These are phyloP conservation scores for Aspergillus steynii DNA, from an alignment of 495 filamentous ascomycete genomes.

Conservation along the genomic window DNA sequence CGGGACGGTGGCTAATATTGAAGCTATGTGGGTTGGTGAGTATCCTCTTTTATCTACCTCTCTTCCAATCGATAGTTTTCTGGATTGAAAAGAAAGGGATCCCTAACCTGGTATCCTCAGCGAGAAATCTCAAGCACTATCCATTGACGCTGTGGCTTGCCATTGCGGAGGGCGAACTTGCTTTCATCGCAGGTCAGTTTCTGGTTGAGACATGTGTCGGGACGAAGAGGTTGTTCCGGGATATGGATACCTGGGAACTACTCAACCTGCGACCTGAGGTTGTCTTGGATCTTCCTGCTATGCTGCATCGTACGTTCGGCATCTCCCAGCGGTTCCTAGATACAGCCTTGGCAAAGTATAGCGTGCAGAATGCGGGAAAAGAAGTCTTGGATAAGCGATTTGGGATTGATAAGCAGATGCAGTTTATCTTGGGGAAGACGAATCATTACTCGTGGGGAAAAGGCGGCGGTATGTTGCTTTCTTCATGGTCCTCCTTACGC, in stretches of 20 bases:
- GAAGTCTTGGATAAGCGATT: constrained; percentile 25
- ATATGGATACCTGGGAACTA: constrained; percentile 43
- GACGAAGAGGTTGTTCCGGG: constrained; percentile 30
- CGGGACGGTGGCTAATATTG: constrained; percentile 49
- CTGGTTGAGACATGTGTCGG: constrained; percentile 35
- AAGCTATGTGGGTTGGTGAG: constrained; percentile 40
- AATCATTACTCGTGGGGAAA: constrained; percentile 52
- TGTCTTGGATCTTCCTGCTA: constrained; percentile 39
- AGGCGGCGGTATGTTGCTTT: constrained; percentile 28
- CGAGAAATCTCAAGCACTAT: constrained; percentile 52
- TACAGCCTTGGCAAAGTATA: constrained; percentile 28
- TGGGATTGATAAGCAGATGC: constrained; percentile 23
- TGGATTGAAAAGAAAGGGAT: background rate
- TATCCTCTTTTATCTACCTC: background rate
- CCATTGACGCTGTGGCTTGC: constrained; percentile 40
- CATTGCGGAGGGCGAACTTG: constrained; percentile 31
- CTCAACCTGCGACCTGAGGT: constrained; percentile 42
- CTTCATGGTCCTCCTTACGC: constrained; percentile 2
- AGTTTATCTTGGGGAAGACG: constrained; percentile 35
- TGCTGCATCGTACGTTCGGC: constrained; percentile 33
- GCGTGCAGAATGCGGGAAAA: constrained; percentile 41
- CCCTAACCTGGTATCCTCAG: constrained; percentile 14
- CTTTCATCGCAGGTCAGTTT: constrained; percentile 36
- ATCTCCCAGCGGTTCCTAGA: constrained; percentile 34
- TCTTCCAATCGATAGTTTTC: too few species aligned